phyloP scores from a whole-genome alignment of 805 yeast species.

The Sugiyamaella americana region DNA sequence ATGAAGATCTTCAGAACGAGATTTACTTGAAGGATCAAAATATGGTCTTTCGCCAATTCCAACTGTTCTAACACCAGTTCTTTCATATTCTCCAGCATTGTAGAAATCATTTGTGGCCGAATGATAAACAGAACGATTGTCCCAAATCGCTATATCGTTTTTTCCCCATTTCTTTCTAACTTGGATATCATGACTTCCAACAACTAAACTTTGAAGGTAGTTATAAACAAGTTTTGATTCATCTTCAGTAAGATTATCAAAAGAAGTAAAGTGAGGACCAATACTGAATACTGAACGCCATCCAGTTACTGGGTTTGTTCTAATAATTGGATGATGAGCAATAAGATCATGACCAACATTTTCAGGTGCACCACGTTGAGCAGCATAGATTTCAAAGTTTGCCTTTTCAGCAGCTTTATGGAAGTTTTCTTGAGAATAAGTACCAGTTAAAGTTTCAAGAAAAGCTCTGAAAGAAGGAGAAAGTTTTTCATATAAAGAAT shows the following conservation, averaged over 20 bases:
- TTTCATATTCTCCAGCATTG: slow-evolving; percentile 3
- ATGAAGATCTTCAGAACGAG: neutral
- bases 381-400: slow-evolving; percentile 19
- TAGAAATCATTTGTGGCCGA: slow-evolving; percentile 54
- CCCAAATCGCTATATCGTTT: slow-evolving; percentile 70
- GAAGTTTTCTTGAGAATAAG: slow-evolving; percentile 21
- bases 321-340: slow-evolving; percentile 48
- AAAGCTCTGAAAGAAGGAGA: slow-evolving; percentile 44
- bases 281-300: slow-evolving; percentile 54
- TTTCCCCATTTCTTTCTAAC: slow-evolving; percentile 50
- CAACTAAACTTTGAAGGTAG: slow-evolving; percentile 44
- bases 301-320: slow-evolving; percentile 64
- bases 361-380: slow-evolving; percentile 27
- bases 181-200: slow-evolving; percentile 33
- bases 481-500: slow-evolving; percentile 49
- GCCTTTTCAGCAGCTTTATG: slow-evolving; percentile 13
- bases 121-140: slow-evolving; percentile 61
- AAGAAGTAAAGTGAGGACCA: slow-evolving; percentile 45
- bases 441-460: slow-evolving; percentile 35
- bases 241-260: slow-evolving; percentile 45
- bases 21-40: slow-evolving; percentile 17
- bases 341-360: slow-evolving; percentile 25
- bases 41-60: slow-evolving; percentile 31
- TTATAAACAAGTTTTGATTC: slow-evolving; percentile 45
- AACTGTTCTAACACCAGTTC: slow-evolving; percentile 27